Evolutionary conservation across 208 protist genomes (phyloP).

Genomic region (Novymonas esmeraldas): DNA sequence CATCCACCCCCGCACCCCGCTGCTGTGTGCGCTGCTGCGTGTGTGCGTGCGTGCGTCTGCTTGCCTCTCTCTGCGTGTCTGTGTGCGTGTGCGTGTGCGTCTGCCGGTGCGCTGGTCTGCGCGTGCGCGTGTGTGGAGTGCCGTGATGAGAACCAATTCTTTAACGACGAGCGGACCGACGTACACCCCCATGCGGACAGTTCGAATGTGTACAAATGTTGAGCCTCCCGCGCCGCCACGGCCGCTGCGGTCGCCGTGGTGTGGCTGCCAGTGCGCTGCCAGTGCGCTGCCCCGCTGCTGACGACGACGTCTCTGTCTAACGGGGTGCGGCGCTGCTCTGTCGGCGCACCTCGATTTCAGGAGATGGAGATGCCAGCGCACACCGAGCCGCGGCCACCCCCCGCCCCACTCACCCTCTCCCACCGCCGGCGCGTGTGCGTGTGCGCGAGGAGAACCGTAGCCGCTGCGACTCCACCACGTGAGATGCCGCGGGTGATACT

Average conservation of each 20-base stretch:
- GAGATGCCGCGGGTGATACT: conserved; percentile 13
- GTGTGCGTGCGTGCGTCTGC: neutral
- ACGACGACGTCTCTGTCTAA: conserved; percentile 22
- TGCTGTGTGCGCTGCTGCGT: no score
- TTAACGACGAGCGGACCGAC: conserved; percentile 14
- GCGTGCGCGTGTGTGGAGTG: neutral
- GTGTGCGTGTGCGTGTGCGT: neutral
- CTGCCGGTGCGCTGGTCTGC: neutral
- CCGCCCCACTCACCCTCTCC: neutral
- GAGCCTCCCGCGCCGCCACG: conserved; percentile 1
- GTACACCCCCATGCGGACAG: conserved; percentile 5
- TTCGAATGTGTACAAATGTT: conserved; percentile 17
- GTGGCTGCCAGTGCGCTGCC: no score
- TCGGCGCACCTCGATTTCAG: conserved; percentile 26
- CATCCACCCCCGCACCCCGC: no score
- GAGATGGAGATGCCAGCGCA: conserved; percentile 9
- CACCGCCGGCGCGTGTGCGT: neutral
- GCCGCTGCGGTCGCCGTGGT: no score
- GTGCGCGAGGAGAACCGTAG: conserved; percentile 14
- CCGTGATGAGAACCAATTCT: conserved; percentile 1
- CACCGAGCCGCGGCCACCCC: neutral
- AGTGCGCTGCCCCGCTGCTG: neutral
- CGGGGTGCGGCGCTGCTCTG: conserved; percentile 14
- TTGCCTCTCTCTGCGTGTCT: neutral
- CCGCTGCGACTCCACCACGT: conserved; percentile 3